Percentiles rank a stretch among this genome's conserved stretches.
Evolutionary conservation across 495 filamentous ascomycete genomes (phyloP).

Genomic region (Patellaria atrata): DNA sequence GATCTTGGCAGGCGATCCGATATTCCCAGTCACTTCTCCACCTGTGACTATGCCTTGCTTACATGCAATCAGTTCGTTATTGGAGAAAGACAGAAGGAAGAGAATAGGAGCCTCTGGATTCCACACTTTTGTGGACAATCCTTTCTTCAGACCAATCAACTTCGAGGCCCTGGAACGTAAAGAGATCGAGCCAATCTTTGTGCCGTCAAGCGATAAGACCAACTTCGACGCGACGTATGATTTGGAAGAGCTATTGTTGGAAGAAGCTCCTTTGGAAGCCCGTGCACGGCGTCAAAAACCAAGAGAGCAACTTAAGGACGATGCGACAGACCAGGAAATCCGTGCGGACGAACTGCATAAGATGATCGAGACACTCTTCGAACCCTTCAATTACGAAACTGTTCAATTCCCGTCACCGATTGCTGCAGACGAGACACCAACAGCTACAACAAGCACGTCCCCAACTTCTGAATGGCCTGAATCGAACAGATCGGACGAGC

Average conservation of each 20-base stretch:
- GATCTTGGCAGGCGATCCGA: slow-evolving; percentile 70
- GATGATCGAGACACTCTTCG: slow-evolving; percentile 88
- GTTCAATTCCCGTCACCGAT: slow-evolving; percentile 35
- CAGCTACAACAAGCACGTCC: slow-evolving; percentile 17
- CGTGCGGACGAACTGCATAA: slow-evolving; percentile 86
- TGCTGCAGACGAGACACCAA: slow-evolving; percentile 18
- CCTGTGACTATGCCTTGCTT: slow-evolving; percentile 75
- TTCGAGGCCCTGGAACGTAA: slow-evolving; percentile 78
- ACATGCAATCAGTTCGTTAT: slow-evolving; percentile 65
- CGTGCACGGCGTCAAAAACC: slow-evolving; percentile 86
- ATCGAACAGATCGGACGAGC: no score
- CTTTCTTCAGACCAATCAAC: slow-evolving; percentile 78
- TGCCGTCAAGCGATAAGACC: slow-evolving; percentile 89
- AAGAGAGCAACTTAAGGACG: slow-evolving; percentile 74
- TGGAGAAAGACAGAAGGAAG: slow-evolving; percentile 65
- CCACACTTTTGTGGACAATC: slow-evolving; percentile 67
- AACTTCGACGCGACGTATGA: slow-evolving; percentile 99
- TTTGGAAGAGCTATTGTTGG: slow-evolving; percentile 80
- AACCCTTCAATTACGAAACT: slow-evolving; percentile 87
- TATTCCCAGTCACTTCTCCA: slow-evolving; percentile 77
- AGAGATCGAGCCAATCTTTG: slow-evolving; percentile 81
- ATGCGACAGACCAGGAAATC: slow-evolving; percentile 91
- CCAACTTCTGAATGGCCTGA: neutral
- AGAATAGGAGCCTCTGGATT: slow-evolving; percentile 70
- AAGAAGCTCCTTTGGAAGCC: slow-evolving; percentile 91